Base-by-base conservation (phyloP, 1,284 basidiomycete species). In the Puccinia hordei region DNA sequence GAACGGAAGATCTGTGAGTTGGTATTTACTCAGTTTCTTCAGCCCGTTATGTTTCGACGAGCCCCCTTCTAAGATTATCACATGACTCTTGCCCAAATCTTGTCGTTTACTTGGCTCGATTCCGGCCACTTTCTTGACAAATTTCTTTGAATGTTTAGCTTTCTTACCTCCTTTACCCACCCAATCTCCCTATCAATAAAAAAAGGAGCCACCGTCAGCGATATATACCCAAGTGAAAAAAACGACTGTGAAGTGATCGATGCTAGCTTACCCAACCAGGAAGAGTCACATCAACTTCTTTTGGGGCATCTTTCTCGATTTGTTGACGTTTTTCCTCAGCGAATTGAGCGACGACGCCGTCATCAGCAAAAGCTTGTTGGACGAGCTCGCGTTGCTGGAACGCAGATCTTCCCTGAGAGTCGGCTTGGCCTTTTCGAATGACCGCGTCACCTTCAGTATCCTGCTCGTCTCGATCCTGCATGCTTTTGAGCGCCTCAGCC, bases 341-440 rank as follows among this genome's bases (percentile, higher is more conserved):
- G 85, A 99, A 99, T 76, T 93, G 91, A 85, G 92, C 90, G 0
- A 96, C 91, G 15, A 98, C 96, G 84, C 98, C 93, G 86, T 99
- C 96, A 0, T 93, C 94, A 0, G 96, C 96, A 87, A 99, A 99
- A 0, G 96, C 97, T 81, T 91, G 90, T 0, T 94, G 92, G 10
- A 99, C 95, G 5, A 99, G 88, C 82, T 97, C 92, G 33, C 92
- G 89, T 85, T 97, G 94, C 85, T 92, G 88, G 85, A 95, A 92
- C 0, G 91, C 91, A 69, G 88, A 88, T 1, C 89, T 83, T n/a
- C 86, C 87, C 65, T 86, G 87, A 61, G 82, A 84, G 88, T 68
- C 85, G 78, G 82, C 13, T 81, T 73, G 41, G 82, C 86, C 83
- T 88, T 88, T 8, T 86, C 87, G 76, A 24, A 78, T 78, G 30